Evolutionary conservation across 2,329 filamentous ascomycete genomes (phyloP).

Genomic region (Fusarium pilosicola): DNA sequence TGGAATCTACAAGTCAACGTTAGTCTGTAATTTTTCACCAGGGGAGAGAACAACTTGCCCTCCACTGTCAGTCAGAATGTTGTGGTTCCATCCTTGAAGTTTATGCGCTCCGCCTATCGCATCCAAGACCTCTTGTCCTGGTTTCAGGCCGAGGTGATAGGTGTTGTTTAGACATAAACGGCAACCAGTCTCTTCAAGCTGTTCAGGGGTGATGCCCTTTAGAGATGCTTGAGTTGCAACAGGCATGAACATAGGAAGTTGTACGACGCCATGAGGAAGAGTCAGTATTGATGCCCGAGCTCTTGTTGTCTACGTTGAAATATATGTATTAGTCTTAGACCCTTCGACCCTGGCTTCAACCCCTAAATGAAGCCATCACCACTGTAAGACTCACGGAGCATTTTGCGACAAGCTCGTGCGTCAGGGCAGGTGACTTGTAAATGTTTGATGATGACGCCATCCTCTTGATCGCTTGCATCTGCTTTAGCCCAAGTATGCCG

Average conservation of each 20-base stretch:
- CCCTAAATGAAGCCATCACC: slow-evolving; percentile 23
- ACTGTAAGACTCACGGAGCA: slow-evolving; percentile 74
- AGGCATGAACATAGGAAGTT: slow-evolving; percentile 96
- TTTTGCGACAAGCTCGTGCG: slow-evolving; percentile 79
- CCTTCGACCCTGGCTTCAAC: background rate
- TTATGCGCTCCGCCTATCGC: slow-evolving; percentile 92
- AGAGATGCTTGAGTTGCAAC: slow-evolving; percentile 96
- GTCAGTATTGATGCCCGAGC: slow-evolving; percentile 88
- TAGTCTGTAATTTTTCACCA: background rate
- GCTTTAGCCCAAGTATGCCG: slow-evolving; percentile 2
- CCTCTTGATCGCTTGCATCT: slow-evolving; percentile 50
- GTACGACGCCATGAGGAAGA: slow-evolving; percentile 90
- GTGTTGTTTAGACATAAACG: slow-evolving; percentile 97
- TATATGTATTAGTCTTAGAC: slow-evolving; percentile 28
- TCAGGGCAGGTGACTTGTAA: slow-evolving; percentile 73
- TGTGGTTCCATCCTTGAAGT: slow-evolving; percentile 93
- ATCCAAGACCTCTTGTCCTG: slow-evolving; percentile 89
- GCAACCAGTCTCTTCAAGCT: slow-evolving; percentile 89
- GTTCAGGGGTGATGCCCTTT: slow-evolving; percentile 92
- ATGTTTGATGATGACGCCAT: slow-evolving; percentile 61
- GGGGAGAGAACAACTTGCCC: slow-evolving; percentile 58
- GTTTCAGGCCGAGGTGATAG: slow-evolving; percentile 94
- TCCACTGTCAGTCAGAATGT: slow-evolving; percentile 87
- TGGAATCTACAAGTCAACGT: slow-evolving; percentile 77
- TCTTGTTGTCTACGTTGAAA: slow-evolving; percentile 79